phyloP scores from a whole-genome alignment of 2,329 filamentous ascomycete species.

The Pseudogymnoascus destructans region DNA sequence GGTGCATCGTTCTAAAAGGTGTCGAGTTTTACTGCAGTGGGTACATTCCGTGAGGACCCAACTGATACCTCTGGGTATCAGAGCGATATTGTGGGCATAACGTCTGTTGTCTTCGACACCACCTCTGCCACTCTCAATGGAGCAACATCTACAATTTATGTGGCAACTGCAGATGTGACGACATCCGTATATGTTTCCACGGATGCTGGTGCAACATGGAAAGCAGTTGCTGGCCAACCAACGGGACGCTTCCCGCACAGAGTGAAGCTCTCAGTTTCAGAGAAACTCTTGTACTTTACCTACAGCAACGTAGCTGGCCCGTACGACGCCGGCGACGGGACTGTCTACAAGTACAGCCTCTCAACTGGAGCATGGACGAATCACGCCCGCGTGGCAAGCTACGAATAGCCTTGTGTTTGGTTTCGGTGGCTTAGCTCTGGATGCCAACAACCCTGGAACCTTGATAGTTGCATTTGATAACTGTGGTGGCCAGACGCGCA shows the following conservation, averaged over 20 bases:
- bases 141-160: constrained; percentile 43
- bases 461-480: constrained; percentile 44
- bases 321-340: constrained; percentile 41
- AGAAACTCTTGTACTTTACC: constrained; percentile 41
- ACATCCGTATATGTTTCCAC: constrained; percentile 41
- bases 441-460: constrained; percentile 40
- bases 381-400: constrained; percentile 37
- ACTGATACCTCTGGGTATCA: constrained; percentile 33
- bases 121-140: constrained; percentile 34
- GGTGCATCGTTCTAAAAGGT: constrained; percentile 42
- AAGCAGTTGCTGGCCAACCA: constrained; percentile 37
- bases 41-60: constrained; percentile 35
- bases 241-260: constrained; percentile 41
- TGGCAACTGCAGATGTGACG: constrained; percentile 41
- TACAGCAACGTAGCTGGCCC: constrained; percentile 43
- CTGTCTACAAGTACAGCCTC: constrained; percentile 42
- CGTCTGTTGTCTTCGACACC: constrained; percentile 42
- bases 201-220: constrained; percentile 41
- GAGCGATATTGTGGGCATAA: constrained; percentile 35
- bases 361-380: constrained; percentile 36
- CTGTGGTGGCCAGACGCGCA: constrained; percentile 47
- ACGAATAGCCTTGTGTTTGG: constrained; percentile 34
- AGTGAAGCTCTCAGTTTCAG: constrained; percentile 35
- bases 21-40: constrained; percentile 36
- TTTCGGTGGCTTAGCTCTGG: constrained; percentile 42